Percentiles rank a stretch among this genome's conserved stretches.
phyloP scores from a whole-genome alignment of 2,329 filamentous ascomycete species.

The Penicillium concentricum region DNA sequence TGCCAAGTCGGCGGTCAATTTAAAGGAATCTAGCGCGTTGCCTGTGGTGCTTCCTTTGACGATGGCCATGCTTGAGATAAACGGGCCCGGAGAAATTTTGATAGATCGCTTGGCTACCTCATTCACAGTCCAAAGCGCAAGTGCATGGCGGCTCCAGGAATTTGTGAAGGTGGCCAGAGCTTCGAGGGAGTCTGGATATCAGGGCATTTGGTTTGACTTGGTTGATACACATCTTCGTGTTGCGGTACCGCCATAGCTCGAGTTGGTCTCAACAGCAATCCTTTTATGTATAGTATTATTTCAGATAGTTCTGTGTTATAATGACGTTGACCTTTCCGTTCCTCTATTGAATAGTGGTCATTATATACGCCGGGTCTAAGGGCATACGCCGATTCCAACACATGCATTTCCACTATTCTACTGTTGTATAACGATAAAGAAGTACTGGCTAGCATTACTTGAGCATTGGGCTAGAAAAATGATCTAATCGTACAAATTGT shows the following conservation, averaged over 20 bases:
- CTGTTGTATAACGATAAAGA: too few relatives aligned
- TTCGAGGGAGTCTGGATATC: slow-evolving; percentile 17
- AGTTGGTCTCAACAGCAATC: slow-evolving; percentile 7
- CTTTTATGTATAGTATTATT: slow-evolving; percentile 2
- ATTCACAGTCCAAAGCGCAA: slow-evolving; percentile 19
- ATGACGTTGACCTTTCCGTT: neutral
- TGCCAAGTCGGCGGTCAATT: slow-evolving; percentile 8
- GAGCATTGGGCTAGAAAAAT: too few relatives aligned
- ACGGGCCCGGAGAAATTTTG: slow-evolving; percentile 20
- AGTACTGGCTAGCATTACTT: too few relatives aligned
- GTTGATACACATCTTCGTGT: slow-evolving; percentile 23
- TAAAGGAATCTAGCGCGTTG: slow-evolving; percentile 15
- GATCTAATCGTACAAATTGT: too few relatives aligned
- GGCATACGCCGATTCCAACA: neutral
- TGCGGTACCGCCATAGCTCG: slow-evolving; percentile 20
- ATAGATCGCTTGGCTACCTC: slow-evolving; percentile 18
- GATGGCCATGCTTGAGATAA: slow-evolving; percentile 25
- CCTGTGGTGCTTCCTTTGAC: slow-evolving; percentile 25
- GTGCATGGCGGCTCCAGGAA: slow-evolving; percentile 18
- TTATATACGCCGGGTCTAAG: neutral
- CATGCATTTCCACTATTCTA: too few relatives aligned
- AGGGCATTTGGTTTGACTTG: slow-evolving; percentile 26
- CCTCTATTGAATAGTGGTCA: neutral
- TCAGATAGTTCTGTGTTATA: neutral
- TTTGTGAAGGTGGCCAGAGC: slow-evolving; percentile 23